Evolutionary conservation across 805 yeast genomes (phyloP).

Genomic region (Torulaspora quercuum): DNA sequence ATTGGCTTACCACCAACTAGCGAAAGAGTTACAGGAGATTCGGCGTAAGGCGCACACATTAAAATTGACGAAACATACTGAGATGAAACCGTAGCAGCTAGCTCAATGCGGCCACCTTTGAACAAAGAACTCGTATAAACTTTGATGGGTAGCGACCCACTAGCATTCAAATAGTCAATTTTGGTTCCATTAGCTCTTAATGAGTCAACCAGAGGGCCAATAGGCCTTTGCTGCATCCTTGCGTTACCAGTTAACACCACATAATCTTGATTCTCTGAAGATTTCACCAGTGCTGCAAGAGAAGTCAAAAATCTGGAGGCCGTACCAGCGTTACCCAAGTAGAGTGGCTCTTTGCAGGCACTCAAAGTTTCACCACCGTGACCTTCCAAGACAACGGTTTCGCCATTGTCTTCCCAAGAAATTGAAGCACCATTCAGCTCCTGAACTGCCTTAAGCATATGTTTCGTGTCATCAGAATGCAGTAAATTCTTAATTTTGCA

Average conservation of each 20-base stretch:
- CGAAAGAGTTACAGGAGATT: slow-evolving; percentile 78
- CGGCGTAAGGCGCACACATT: slow-evolving; percentile 97
- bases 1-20: slow-evolving; percentile 96
- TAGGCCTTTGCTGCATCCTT: slow-evolving; percentile 96
- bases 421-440: slow-evolving; percentile 78
- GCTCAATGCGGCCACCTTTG: slow-evolving; percentile 86
- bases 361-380: slow-evolving; percentile 72
- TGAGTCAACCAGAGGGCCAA: slow-evolving; percentile 94
- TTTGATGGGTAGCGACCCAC: slow-evolving; percentile 83
- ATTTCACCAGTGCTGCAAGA: slow-evolving; percentile 78
- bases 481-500: slow-evolving; percentile 80
- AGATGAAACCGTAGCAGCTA: slow-evolving; percentile 94
- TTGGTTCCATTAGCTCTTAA: slow-evolving; percentile 73
- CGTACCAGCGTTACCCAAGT: slow-evolving; percentile 96
- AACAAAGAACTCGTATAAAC: slow-evolving; percentile 67
- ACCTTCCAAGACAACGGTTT: slow-evolving; percentile 77
- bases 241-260: slow-evolving; percentile 87
- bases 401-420: slow-evolving; percentile 83
- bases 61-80: slow-evolving; percentile 94
- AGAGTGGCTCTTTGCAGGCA: slow-evolving; percentile 65
- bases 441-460: slow-evolving; percentile 85
- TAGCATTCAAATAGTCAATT: slow-evolving; percentile 64
- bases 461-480: slow-evolving; percentile 95
- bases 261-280: slow-evolving; percentile 40
- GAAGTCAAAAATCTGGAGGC: slow-evolving; percentile 93